Percentiles rank a stretch among this genome's conserved stretches.
These are phyloP conservation scores for Trichosporon coremiiforme DNA, from an alignment of 1,284 basidiomycete genomes.

Conservation along the genomic window DNA sequence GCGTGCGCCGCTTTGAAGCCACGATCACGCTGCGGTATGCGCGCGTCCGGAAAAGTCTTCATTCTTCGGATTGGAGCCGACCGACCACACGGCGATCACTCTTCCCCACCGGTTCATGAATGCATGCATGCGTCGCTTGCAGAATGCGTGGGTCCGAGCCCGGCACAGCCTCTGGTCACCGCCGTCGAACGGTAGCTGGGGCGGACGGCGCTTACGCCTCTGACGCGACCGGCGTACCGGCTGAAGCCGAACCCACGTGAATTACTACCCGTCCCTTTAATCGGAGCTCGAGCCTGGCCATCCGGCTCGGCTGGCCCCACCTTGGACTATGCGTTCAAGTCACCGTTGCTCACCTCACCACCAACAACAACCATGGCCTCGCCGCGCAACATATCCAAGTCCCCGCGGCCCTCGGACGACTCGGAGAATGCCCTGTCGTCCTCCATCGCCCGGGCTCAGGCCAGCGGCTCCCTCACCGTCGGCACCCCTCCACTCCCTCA, in stretches of 20 bases:
- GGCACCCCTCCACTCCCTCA: conserved; percentile 29
- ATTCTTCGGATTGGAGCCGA: not conserved
- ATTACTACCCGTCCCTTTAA: not conserved
- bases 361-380: conserved; percentile 20
- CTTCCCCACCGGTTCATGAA: not conserved
- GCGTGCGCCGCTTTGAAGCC: not conserved
- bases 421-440: conserved; percentile 7
- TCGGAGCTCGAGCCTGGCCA: not conserved
- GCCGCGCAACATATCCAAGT: conserved; percentile 1
- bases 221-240: conserved; percentile 10
- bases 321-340: not conserved
- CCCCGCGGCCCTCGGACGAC: not conserved
- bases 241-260: conserved; percentile 17
- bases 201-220: not conserved
- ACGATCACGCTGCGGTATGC: not conserved
- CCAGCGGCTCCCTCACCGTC: conserved; percentile 17
- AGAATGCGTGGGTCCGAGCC: conserved; percentile 33
- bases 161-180: not conserved
- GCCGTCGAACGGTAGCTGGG: too few species aligned
- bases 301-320: not conserved
- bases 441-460: not conserved
- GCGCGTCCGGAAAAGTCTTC: not conserved
- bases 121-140: conserved; percentile 59
- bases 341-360: conserved; percentile 9
- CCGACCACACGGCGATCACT: conserved; percentile 41